Conservation (phyloP, 805 yeast species). For the Diddensiella santjacobensis region DNA sequence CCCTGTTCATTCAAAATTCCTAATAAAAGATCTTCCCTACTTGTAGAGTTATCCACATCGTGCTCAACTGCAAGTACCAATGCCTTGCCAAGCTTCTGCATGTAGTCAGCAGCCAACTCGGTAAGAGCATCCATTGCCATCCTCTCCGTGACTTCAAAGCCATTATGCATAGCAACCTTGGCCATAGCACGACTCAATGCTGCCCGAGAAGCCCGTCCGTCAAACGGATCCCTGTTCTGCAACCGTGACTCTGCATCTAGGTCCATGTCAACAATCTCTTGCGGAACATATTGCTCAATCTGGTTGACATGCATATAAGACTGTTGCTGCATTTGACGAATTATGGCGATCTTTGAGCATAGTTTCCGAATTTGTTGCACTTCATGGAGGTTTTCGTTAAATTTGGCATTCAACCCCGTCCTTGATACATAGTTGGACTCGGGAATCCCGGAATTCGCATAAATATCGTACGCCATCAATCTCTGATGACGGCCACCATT, state of each 20-base stretch:
- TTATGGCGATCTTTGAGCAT: constrained; percentile 82
- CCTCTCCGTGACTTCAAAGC: constrained; percentile 81
- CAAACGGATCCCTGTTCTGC: constrained; percentile 59
- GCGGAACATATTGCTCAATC: constrained; percentile 64
- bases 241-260: constrained; percentile 80
- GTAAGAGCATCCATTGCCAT: constrained; percentile 75
- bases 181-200: constrained; percentile 67
- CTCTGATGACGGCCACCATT: neutral
- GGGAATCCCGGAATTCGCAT: constrained; percentile 20
- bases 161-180: constrained; percentile 83
- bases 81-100: constrained; percentile 69
- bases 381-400: constrained; percentile 63
- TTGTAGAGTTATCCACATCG: constrained; percentile 26
- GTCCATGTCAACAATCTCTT: constrained; percentile 59
- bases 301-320: constrained; percentile 72
- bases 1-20: constrained; percentile 82
- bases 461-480: constrained; percentile 28
- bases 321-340: constrained; percentile 86
- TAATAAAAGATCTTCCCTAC: constrained; percentile 45
- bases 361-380: constrained; percentile 86
- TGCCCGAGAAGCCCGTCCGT: constrained; percentile 57
- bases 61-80: constrained; percentile 71
- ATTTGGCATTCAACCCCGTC: constrained; percentile 57
- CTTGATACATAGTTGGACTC: constrained; percentile 41
- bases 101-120: constrained; percentile 76